These are phyloP conservation scores for Suillus occidentalis DNA, from an alignment of 768 basidiomycete genomes.

Conservation along the genomic window DNA sequence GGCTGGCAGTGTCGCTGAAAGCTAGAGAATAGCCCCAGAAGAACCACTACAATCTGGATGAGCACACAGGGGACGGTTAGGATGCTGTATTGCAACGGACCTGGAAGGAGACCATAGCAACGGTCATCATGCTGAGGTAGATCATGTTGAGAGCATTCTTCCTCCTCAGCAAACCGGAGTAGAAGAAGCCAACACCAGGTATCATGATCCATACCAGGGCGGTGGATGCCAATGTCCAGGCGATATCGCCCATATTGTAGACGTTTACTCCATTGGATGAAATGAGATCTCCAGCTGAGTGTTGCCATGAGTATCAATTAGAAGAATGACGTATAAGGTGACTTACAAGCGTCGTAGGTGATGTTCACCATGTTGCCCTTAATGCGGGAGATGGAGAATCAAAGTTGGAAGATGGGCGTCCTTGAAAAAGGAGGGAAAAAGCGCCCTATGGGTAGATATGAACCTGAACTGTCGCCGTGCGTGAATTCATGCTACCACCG, in stretches of 20 bases:
- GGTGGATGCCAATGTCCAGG: conserved; percentile 69
- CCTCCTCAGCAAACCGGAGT: conserved; percentile 85
- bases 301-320: not conserved
- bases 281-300: conserved; percentile 40
- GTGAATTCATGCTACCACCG: not conserved
- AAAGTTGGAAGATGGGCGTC: conserved; percentile 9
- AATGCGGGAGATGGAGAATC: conserved; percentile 1
- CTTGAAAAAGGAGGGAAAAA: not conserved
- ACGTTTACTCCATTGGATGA: conserved; percentile 28
- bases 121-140: conserved; percentile 70
- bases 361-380: conserved; percentile 41
- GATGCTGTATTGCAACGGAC: conserved; percentile 38
- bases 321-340: not conserved
- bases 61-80: conserved; percentile 3
- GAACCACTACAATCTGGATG: conserved; percentile 66
- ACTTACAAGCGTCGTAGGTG: conserved; percentile 42
- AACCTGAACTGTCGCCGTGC: conserved; percentile 14
- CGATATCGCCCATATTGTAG: conserved; percentile 66
- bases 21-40: conserved; percentile 96
- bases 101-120: conserved; percentile 85
- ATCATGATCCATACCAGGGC: conserved; percentile 88
- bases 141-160: conserved; percentile 96
- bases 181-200: conserved; percentile 85
- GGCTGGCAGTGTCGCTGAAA: conserved; percentile 73
- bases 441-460: conserved; percentile 17